Conservation (phyloP, 2,329 filamentous ascomycete genomes). For the Monosporascus cannonballus region DNA sequence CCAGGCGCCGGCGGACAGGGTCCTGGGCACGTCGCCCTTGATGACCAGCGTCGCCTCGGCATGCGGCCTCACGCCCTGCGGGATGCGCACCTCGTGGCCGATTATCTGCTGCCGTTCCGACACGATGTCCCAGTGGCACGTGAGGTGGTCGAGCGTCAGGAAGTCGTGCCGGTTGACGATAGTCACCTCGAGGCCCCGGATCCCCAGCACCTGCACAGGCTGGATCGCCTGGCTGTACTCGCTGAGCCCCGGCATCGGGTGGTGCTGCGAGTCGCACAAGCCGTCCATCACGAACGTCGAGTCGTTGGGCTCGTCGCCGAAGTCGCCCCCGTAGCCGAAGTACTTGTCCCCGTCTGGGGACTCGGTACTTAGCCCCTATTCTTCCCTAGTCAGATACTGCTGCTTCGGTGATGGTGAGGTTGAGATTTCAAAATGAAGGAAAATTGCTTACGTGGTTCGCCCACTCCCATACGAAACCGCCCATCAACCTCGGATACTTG, state of each 20-base stretch:
- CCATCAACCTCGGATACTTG: conserved; percentile 51
- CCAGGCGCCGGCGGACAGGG: conserved; percentile 34
- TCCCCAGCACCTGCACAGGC: conserved; percentile 46
- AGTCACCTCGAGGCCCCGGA: conserved; percentile 35
- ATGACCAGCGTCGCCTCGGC: conserved; percentile 29
- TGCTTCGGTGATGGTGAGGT: neutral
- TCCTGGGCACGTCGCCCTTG: conserved; percentile 20
- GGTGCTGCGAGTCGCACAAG: conserved; percentile 42
- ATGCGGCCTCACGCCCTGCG: conserved; percentile 38
- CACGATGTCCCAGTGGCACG: conserved; percentile 36
- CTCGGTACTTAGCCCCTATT: conserved; percentile 35
- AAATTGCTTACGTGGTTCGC: conserved; percentile 43
- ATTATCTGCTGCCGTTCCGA: conserved; percentile 31
- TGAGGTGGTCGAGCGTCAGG: conserved; percentile 42
- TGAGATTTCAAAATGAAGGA: neutral
- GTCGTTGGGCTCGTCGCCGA: conserved; percentile 55
- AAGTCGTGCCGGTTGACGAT: conserved; percentile 52
- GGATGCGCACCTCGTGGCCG: conserved; percentile 33
- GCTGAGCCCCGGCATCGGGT: conserved; percentile 42
- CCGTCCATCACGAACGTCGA: conserved; percentile 54
- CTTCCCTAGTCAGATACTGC: neutral
- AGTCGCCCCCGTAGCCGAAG: conserved; percentile 57
- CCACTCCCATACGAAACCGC: conserved; percentile 63
- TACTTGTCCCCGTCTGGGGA: conserved; percentile 38
- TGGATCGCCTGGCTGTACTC: conserved; percentile 55